Evolutionary conservation across 2,329 filamentous ascomycete species (phyloP), one percentile per base, ranked within the genome.

Genomic region (Periconia digitata): DNA sequence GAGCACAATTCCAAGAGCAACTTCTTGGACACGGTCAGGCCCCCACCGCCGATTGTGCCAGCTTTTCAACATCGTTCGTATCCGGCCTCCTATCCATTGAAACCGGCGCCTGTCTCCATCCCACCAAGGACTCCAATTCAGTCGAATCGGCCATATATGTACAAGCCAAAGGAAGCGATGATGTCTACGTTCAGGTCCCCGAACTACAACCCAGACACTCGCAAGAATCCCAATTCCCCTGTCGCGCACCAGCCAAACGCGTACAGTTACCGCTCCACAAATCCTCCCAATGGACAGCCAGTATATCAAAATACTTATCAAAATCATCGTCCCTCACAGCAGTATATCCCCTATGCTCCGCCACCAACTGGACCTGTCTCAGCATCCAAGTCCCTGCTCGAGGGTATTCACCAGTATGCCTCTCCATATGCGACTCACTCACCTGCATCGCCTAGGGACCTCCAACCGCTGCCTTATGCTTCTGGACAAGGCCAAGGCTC

Each of bases 1-100:
- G 75, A 75, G 39, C 80, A 90, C 69, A 89, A 90, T 50, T 74
- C 79, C 2, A 85, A 82, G 71, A 85, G 84, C 56, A 88, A 87
- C 65, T 92, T 87, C 70, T 70, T 91, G 65, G 86, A 90, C 39
- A 85, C 86, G 2, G 75, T 90, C 44, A 72, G 72, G 48, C 71
- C 73, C 29, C 66, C 71, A 6, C 62, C 62, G n/a, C 58, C 64
- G 15, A 59, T 61, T 6, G 61, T 69, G n/a, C 61, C 63, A 23
- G 46, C 54, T 0, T 62, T 63, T 46, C 55, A 60, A 27, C 66
- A 63, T 23, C 55, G 59, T 12, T 63, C 66, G 6, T 71, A 64
- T 48, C 58, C 64, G 15, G 62, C 62, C 37, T 60, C 83, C 76
- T 43, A 70, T 37, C 66, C 68, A 4, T 53, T 68, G 53, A 83